Percentiles rank a stretch among this genome's conserved stretches.
Conservation (phyloP, 495 filamentous ascomycete genomes). For the Cladorrhinum samala region DNA sequence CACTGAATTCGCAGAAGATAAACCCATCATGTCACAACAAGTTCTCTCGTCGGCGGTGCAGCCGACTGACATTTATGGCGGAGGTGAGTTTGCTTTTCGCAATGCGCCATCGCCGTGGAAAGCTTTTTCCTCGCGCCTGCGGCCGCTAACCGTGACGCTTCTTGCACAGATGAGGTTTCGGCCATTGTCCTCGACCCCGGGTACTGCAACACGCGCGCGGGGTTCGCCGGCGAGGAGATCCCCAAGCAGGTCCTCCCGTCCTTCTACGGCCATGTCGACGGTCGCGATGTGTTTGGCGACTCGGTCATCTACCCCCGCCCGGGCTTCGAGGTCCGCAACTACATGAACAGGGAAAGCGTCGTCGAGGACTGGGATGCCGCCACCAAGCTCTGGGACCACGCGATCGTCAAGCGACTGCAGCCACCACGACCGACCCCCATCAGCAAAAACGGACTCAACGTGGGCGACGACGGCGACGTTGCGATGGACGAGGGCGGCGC, state of each 20-base stretch:
- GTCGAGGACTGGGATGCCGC: constrained; percentile 97
- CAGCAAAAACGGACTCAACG: constrained; percentile 66
- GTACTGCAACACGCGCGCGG: constrained; percentile 82
- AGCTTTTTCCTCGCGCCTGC: neutral
- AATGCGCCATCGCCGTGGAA: neutral
- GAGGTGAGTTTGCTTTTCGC: constrained; percentile 54
- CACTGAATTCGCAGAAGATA: no score
- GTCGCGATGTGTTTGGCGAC: constrained; percentile 75
- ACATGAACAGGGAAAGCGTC: constrained; percentile 80
- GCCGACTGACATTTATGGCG: constrained; percentile 70
- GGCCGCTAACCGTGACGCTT: no score
- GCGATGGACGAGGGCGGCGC: constrained; percentile 47
- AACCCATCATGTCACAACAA: constrained; percentile 28
- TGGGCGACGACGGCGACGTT: constrained; percentile 41
- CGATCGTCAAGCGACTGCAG: constrained; percentile 69
- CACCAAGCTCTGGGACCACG: constrained; percentile 73
- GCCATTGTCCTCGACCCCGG: constrained; percentile 95
- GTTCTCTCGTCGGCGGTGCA: constrained; percentile 34
- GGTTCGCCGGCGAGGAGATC: constrained; percentile 94
- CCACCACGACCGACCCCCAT: constrained; percentile 61
- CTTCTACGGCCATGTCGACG: constrained; percentile 57
- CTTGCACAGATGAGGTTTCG: constrained; percentile 79
- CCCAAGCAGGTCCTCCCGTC: constrained; percentile 90
- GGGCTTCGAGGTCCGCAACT: constrained; percentile 76
- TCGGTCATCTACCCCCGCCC: constrained; percentile 71